phyloP scores from a whole-genome alignment of 257 asterid species.

The Nyctanthes arbortristis region DNA sequence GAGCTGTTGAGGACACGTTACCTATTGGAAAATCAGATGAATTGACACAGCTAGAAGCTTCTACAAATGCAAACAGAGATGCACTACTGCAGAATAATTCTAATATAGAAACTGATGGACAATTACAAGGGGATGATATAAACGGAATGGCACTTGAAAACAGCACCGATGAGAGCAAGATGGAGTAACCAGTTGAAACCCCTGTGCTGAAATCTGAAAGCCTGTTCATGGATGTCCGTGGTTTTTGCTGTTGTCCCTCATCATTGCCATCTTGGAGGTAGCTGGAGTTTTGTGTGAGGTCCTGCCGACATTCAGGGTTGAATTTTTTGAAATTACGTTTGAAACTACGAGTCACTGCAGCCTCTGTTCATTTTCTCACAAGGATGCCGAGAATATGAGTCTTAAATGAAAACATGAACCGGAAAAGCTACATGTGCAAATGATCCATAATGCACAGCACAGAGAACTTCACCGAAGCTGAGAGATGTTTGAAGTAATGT shows the following conservation, averaged over 20 bases:
- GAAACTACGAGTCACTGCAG: not conserved
- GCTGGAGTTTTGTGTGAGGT: not conserved
- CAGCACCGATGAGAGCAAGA: slow-evolving; percentile 10
- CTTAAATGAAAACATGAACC: not conserved
- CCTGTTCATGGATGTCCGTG: not conserved
- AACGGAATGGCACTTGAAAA: not conserved
- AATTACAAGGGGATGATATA: not conserved
- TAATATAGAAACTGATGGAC: slow-evolving; percentile 13
- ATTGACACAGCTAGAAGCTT: slow-evolving; percentile 21
- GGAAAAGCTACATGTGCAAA: not conserved
- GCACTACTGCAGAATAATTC: slow-evolving; percentile 8
- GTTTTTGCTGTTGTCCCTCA: not conserved
- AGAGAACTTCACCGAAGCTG: not conserved
- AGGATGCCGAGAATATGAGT: not conserved
- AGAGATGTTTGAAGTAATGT: not conserved
- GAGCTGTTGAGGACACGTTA: slow-evolving; percentile 30
- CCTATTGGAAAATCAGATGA: slow-evolving; percentile 33
- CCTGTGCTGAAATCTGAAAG: not conserved
- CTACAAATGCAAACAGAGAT: slow-evolving; percentile 29
- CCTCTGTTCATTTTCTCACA: not conserved
- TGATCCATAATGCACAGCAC: not conserved
- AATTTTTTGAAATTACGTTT: too few species aligned
- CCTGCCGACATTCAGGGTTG: not conserved
- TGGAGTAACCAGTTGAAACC: slow-evolving; percentile 1
- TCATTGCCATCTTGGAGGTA: not conserved